Conservation (phyloP, 2,329 filamentous ascomycete genomes). For the Penicillium vulpinum region DNA sequence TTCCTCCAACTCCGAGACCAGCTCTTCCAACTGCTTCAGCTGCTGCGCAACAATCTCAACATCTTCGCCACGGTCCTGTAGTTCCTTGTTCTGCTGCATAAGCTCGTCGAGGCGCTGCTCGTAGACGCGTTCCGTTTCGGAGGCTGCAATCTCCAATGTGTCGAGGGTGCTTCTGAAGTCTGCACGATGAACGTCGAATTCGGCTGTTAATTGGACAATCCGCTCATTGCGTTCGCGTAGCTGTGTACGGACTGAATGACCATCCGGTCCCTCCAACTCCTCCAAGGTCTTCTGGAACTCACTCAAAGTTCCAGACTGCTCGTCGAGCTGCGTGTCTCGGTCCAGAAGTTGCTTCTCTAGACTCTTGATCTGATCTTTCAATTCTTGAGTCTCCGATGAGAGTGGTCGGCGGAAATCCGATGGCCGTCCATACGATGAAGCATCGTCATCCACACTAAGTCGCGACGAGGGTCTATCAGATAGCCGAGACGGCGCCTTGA, state of each 20-base stretch:
- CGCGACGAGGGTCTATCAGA: conserved; percentile 43
- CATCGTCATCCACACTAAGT: conserved; percentile 41
- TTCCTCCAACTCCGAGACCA: conserved; percentile 95
- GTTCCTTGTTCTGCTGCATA: conserved; percentile 76
- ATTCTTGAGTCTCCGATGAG: conserved; percentile 33
- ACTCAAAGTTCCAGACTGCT: conserved; percentile 75
- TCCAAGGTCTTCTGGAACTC: conserved; percentile 88
- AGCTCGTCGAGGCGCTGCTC: conserved; percentile 63
- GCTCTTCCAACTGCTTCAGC: conserved; percentile 90
- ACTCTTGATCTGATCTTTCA: conserved; percentile 72
- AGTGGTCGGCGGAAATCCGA: conserved; percentile 32
- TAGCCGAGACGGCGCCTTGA: conserved; percentile 40
- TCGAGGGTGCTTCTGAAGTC: conserved; percentile 98
- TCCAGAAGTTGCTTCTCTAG: conserved; percentile 76
- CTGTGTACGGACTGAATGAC: conserved; percentile 73
- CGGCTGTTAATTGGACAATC: conserved; percentile 85
- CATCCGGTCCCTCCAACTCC: conserved; percentile 80
- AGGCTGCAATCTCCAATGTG: conserved; percentile 90
- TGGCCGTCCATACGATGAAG: conserved; percentile 32
- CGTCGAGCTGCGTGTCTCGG: conserved; percentile 81
- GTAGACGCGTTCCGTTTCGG: conserved; percentile 92
- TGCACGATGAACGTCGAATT: conserved; percentile 91
- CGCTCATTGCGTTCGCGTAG: conserved; percentile 95
- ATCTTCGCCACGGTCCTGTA: conserved; percentile 80
- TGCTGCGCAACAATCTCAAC: conserved; percentile 89